These are phyloP conservation scores for Gremmenia infestans DNA, from an alignment of 2,329 filamentous ascomycete genomes.

Conservation along the genomic window DNA sequence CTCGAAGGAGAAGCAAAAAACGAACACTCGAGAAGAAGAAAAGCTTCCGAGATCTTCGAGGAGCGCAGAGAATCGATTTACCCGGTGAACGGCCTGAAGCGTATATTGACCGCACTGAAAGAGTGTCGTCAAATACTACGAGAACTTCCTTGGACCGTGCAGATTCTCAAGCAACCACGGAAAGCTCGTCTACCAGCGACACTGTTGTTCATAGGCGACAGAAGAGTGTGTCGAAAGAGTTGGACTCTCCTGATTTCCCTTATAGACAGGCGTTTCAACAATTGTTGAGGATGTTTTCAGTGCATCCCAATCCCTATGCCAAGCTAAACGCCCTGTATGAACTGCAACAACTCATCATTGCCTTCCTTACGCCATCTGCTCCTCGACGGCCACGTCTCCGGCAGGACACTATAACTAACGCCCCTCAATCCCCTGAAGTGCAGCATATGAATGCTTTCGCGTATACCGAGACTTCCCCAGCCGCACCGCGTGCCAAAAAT, in stretches of 20 bases:
- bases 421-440: constrained; percentile 54
- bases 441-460: constrained; percentile 29
- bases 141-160: constrained; percentile 20
- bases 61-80: constrained; percentile 38
- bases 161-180: constrained; percentile 23
- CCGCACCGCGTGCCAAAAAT: constrained; percentile 38
- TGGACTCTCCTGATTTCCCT: constrained; percentile 56
- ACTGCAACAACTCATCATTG: constrained; percentile 74
- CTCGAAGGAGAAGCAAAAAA: constrained; percentile 43
- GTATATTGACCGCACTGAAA: constrained; percentile 22
- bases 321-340: constrained; percentile 83
- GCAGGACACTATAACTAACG: constrained; percentile 23
- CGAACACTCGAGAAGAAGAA: constrained; percentile 58
- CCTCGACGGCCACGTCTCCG: constrained; percentile 29
- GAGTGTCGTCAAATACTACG: constrained; percentile 17
- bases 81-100: constrained; percentile 20
- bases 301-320: constrained; percentile 79
- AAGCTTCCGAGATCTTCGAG: constrained; percentile 61
- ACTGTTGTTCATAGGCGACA: constrained; percentile 10
- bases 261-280: constrained; percentile 76
- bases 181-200: constrained; percentile 28
- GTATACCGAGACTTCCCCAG: constrained; percentile 18
- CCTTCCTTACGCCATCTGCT: constrained; percentile 58
- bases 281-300: constrained; percentile 79
- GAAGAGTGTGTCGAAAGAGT: constrained; percentile 25